phyloP scores from a whole-genome alignment of 208 protist genomes.

The Acanthamoeba pearcei region DNA sequence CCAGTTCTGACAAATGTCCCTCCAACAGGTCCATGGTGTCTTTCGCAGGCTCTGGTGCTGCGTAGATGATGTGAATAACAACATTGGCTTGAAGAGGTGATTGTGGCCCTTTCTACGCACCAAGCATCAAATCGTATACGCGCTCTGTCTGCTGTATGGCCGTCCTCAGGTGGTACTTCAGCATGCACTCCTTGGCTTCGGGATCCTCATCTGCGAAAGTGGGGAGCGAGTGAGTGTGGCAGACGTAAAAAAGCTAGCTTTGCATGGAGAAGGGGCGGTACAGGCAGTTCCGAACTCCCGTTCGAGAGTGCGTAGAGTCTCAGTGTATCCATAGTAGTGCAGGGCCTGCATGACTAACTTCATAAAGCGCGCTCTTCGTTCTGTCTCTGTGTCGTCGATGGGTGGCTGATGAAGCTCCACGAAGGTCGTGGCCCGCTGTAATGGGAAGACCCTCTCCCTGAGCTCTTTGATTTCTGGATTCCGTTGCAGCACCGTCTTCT shows the following conservation, averaged over 20 bases:
- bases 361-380: background rate
- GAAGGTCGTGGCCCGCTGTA: conserved; percentile 24
- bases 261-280: background rate
- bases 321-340: conserved; percentile 30
- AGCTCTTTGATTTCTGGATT: conserved; percentile 52
- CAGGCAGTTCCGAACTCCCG: background rate
- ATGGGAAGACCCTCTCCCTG: background rate
- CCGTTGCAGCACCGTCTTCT: conserved; percentile 13
- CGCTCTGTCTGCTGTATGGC: background rate
- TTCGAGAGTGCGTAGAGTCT: background rate
- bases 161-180: background rate
- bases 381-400: background rate
- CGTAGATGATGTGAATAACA: background rate
- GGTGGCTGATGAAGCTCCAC: conserved; percentile 43
- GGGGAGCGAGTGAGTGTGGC: background rate
- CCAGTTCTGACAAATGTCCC: background rate
- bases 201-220: background rate
- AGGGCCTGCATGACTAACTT: conserved; percentile 1
- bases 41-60: background rate
- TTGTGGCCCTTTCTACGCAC: background rate
- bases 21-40: background rate
- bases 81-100: too few relatives aligned
- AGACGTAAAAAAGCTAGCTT: too few relatives aligned
- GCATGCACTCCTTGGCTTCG: background rate
- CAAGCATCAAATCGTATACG: conserved; percentile 24